Base-by-base conservation (phyloP, 2,329 filamentous ascomycete species). In the Fusarium robinianum region DNA sequence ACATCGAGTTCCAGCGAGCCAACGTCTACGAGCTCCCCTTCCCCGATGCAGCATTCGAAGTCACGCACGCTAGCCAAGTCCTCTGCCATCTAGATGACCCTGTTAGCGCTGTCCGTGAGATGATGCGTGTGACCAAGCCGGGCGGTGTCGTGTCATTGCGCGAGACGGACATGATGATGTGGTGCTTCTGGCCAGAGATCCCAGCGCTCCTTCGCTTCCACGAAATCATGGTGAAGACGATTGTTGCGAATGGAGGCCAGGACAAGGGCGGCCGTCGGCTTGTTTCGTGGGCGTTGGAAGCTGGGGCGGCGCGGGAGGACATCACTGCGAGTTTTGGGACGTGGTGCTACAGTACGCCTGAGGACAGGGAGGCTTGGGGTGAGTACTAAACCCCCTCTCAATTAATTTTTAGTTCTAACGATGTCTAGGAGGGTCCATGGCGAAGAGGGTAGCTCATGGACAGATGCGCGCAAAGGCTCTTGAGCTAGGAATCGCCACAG, bases 41-140 rank as follows among this genome's bases (percentile, higher is more conserved):
- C 16, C 32, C 61, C 1, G 69, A 75, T 44, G 58, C 57, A 5
- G 53, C 56, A 0, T 75, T 76, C 41, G 71, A 76, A 49, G 53
- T 75, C 4, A 66, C 73, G 14, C 74, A 68, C 51, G 63, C 62
- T 17, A 68, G 67, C n/a, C 72, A 75, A 51, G 60, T 75, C 2
- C 63, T 77, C 10, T 65, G 65, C 5, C 72, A 76, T 41, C 51
- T 76, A 10, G 59, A 66, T 7, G 55, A 60, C 6, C 67, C 65
- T 0, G 53, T 63, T 2, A 40, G 56, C 3, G 69, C 71, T 2
- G 46, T 74, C 24, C 40, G 44, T 6, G 72, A 75, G 58, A 71
- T 75, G 64, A 51, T 69, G 3, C 64, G 74, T 1, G 69, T 76
- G 5, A 63, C 72, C 3, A 72, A 67, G 47, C 64, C 68, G 0